phyloP scores from a whole-genome alignment of 1,284 basidiomycete genomes.

The Cutaneotrichosporon sp. region DNA sequence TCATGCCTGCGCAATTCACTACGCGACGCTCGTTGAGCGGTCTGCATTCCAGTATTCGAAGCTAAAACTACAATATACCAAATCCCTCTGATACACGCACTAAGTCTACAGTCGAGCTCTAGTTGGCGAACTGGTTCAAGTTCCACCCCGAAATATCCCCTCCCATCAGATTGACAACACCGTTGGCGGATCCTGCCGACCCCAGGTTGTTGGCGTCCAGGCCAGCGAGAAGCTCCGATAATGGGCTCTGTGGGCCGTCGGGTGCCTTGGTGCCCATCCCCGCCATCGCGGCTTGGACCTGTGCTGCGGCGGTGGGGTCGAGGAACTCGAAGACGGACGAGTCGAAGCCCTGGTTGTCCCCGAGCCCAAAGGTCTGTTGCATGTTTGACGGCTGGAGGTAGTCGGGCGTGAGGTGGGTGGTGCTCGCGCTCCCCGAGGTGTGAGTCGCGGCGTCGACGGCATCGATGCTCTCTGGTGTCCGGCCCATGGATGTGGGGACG shows the following conservation, averaged over 20 bases:
- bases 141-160: constrained; percentile 8
- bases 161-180: background rate
- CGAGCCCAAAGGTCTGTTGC: constrained; percentile 3
- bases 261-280: background rate
- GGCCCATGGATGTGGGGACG: constrained; percentile 11
- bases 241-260: background rate
- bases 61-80: no score
- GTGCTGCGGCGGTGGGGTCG: constrained; percentile 4
- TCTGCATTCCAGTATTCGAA: no score
- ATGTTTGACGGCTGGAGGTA: background rate
- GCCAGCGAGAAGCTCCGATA: background rate
- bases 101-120: background rate
- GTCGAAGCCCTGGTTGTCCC: constrained; percentile 1
- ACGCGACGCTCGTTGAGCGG: no score
- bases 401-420: background rate
- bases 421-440: background rate
- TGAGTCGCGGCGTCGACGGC: constrained; percentile 11
- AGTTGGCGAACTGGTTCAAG: constrained; percentile 5
- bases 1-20: no score
- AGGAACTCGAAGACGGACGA: constrained; percentile 16
- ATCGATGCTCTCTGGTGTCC: constrained; percentile 22
- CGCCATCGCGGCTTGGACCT: background rate
- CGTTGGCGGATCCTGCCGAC: background rate
- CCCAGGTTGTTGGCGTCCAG: background rate
- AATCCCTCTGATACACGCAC: background rate